These are phyloP conservation scores for Monosporascus sp. DNA, from an alignment of 2,329 filamentous ascomycete genomes.

Conservation along the genomic window DNA sequence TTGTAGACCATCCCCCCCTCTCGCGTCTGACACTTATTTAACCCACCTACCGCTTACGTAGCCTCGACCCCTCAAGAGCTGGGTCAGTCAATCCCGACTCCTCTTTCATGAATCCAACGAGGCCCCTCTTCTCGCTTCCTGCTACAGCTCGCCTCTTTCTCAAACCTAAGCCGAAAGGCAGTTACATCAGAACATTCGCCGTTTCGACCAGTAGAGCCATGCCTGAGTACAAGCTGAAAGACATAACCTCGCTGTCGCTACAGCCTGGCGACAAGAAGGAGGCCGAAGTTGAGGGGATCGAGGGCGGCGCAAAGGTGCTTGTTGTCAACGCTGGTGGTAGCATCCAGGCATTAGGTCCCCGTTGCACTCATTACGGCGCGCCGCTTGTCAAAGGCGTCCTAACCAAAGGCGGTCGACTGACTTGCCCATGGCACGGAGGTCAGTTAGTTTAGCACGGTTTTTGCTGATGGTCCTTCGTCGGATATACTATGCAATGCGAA, in stretches of 20 bases:
- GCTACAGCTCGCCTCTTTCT: conserved; percentile 7
- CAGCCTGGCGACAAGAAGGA: conserved; percentile 81
- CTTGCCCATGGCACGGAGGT: conserved; percentile 97
- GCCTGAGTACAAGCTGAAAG: conserved; percentile 69
- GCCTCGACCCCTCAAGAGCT: not conserved
- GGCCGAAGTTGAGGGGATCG: conserved; percentile 83
- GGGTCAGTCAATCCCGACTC: not conserved
- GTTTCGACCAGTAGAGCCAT: conserved; percentile 33
- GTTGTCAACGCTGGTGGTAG: conserved; percentile 73
- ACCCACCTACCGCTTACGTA: not conserved
- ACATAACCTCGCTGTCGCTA: conserved; percentile 66
- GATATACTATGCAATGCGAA: no score
- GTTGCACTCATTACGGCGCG: conserved; percentile 89
- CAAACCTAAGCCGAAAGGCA: conserved; percentile 1
- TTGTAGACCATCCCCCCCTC: not conserved
- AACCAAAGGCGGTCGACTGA: conserved; percentile 74
- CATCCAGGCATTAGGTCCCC: conserved; percentile 74
- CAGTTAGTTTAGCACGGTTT: conserved; percentile 20
- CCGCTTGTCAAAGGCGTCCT: conserved; percentile 83
- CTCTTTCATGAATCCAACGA: conserved; percentile 21
- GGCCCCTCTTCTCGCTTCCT: conserved; percentile 7
- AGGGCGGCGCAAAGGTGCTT: conserved; percentile 76
- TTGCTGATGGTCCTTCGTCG: not conserved
- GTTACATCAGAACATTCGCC: conserved; percentile 7
- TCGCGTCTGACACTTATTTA: not conserved